Percentiles rank a stretch among this genome's conserved stretches.
phyloP scores from a whole-genome alignment of 2,329 filamentous ascomycete species.

The Xylaria hypoxylon region DNA sequence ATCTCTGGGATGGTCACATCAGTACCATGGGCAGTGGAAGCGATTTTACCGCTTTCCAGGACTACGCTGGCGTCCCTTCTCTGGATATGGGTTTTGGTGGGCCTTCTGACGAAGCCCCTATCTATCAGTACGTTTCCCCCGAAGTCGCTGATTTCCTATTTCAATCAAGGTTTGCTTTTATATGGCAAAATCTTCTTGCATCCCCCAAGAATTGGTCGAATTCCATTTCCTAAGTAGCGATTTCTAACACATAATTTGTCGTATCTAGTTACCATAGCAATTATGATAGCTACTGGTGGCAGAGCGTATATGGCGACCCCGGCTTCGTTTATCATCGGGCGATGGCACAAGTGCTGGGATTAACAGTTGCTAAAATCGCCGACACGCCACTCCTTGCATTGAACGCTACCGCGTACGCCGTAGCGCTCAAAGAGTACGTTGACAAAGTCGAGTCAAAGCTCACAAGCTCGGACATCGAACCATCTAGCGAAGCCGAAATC shows the following conservation, averaged over 20 bases:
- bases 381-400: constrained; percentile 73
- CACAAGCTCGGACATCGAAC: constrained; percentile 45
- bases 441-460: constrained; percentile 64
- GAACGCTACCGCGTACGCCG: constrained; percentile 73
- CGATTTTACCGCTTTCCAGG: constrained; percentile 81
- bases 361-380: constrained; percentile 70
- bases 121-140: constrained; percentile 66
- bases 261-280: constrained; percentile 78
- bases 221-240: not conserved
- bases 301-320: constrained; percentile 81
- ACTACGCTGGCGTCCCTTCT: constrained; percentile 74
- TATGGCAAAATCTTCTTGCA: not conserved
- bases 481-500: constrained; percentile 48
- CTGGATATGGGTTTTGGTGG: constrained; percentile 71
- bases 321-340: constrained; percentile 74
- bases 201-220: not conserved
- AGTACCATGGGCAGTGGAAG: constrained; percentile 77
- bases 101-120: constrained; percentile 58
- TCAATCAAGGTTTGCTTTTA: not conserved
- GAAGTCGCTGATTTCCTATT: not conserved
- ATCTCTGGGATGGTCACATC: constrained; percentile 73
- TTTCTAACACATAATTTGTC: constrained; percentile 11
- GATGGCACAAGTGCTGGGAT: constrained; percentile 73
- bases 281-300: constrained; percentile 92
- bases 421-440: constrained; percentile 65